Base-by-base conservation (phyloP, 2,329 filamentous ascomycete species). In the Emericellopsis cladophorae region DNA sequence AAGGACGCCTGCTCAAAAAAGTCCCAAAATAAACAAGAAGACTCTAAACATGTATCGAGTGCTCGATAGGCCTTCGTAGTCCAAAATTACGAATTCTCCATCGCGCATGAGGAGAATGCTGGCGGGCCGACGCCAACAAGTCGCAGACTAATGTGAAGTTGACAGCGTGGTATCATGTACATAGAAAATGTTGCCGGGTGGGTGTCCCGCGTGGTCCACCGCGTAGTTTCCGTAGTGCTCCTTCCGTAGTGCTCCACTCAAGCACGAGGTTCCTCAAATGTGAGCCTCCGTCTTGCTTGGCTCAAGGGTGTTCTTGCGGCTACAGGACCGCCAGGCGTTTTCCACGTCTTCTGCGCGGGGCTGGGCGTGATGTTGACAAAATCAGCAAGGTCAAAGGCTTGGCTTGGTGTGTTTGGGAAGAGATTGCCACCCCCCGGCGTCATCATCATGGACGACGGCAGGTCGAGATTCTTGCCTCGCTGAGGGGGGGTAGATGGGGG, bases 291-390 rank as follows among this genome's bases (percentile, higher is more conserved):
- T 52, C 85, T 69, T n/a, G 84, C 74, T 37, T 83, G 76, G 49
- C 78, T 85, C 43, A 74, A 56, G 8, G 76, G 76, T 35, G 75
- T 79, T 52, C 68, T 70, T 40, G 64, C 57, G 9, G 59, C 52
- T 15, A 64, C 56, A 24, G 70, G 67, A 23, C 76, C 70, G 10
- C 77, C 60, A 10, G 87, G 88, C 0, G 88, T 94, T 58, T 83
- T 86, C 84, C 88, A 95, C 9, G 80, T 74, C 50, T 79, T 86
- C 64, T 95, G 92, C 22, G 87, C 92, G 16, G 92, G 92, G 54
- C 87, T 95, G 0, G 92, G 92, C 7, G 92, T 95, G 58, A 96
- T 90, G 62, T 96, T 95, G 56, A 96, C 82, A 62, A 95, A 98
- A 57, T 98, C 92, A 40, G 88, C 79, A 64, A 96, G 94, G 65